Conservation (phyloP, 768 basidiomycete genomes). For the Lactarius indigo region DNA sequence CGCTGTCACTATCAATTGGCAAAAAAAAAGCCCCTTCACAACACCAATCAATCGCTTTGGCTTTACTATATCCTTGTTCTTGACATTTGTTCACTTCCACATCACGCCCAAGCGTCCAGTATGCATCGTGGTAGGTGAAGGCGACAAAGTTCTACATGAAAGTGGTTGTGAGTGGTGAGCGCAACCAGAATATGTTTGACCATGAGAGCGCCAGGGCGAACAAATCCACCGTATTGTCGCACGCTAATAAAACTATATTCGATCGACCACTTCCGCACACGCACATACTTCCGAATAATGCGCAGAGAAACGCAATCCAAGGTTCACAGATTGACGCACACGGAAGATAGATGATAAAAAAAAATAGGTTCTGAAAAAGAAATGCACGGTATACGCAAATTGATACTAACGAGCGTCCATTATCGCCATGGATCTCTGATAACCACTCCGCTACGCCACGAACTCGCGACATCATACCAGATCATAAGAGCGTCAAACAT, state of each 20-base stretch:
- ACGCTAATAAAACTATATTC: no score
- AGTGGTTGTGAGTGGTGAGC: no score
- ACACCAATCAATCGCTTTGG: no score
- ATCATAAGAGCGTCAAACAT: background rate
- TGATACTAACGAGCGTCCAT: conserved; percentile 8
- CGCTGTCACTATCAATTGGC: background rate
- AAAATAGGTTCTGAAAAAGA: background rate
- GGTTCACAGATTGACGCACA: background rate
- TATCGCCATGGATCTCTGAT: background rate
- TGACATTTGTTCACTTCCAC: no score
- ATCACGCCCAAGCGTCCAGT: no score
- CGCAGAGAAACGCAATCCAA: background rate
- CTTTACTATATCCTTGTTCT: no score
- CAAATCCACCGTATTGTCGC: no score
- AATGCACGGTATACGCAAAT: conserved; percentile 7
- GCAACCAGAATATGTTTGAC: no score
- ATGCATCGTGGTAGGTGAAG: no score
- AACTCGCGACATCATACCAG: background rate
- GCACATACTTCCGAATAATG: background rate
- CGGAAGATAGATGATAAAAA: background rate
- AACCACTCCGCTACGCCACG: background rate
- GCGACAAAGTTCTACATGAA: no score
- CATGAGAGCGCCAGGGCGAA: no score
- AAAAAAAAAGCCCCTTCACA: no score
- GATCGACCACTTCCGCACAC: background rate